Conservation (phyloP, 345 rosid genomes). For the Eucalyptus microcorys region DNA sequence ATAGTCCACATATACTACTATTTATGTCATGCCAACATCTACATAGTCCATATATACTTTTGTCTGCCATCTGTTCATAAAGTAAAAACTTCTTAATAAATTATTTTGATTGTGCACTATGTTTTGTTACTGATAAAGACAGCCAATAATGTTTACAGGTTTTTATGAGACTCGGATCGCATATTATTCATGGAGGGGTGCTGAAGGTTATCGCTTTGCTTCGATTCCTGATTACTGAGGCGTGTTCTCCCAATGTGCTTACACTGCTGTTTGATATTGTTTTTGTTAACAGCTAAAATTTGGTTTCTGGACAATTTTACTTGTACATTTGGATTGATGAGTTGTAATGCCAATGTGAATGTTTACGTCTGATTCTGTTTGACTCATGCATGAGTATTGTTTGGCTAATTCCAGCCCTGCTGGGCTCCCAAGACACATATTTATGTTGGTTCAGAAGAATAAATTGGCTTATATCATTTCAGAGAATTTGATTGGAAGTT, state of each 20-base stretch:
- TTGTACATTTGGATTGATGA: neutral
- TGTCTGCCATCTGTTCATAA: neutral
- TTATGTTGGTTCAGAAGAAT: neutral
- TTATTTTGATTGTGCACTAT: neutral
- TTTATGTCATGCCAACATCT: neutral
- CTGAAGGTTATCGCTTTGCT: constrained; percentile 62
- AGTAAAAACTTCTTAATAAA: neutral
- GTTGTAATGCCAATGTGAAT: neutral
- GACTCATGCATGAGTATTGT: neutral
- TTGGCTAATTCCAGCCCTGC: neutral
- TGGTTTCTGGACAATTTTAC: neutral
- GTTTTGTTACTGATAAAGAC: neutral
- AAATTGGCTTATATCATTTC: neutral
- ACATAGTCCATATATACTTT: neutral
- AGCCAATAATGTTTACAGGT: constrained; percentile 25
- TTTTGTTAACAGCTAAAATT: neutral
- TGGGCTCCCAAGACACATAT: neutral
- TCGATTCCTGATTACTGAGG: constrained; percentile 68
- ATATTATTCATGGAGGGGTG: constrained; percentile 90
- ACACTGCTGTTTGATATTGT: neutral
- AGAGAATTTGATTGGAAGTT: neutral
- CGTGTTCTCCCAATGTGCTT: neutral
- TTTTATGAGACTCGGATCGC: constrained; percentile 86
- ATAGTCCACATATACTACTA: neutral
- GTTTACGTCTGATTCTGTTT: neutral